Percentiles rank a stretch among this genome's conserved stretches.
Evolutionary conservation across 192 early-diverging fungal genomes (phyloP).

Genomic region (Gryganskiella cystojenkinii): DNA sequence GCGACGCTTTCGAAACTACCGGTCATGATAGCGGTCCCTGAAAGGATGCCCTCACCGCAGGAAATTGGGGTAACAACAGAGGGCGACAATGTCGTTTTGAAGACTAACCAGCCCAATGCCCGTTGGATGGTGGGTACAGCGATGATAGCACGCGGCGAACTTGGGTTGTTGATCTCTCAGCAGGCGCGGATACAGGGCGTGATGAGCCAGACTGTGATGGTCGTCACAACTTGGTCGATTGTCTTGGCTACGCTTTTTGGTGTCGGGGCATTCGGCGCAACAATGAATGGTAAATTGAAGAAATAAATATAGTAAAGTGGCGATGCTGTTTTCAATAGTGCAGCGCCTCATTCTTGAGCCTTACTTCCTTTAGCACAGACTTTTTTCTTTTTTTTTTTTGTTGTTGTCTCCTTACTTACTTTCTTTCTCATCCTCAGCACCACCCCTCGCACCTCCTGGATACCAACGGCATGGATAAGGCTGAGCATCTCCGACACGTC

Average conservation of each 20-base stretch:
- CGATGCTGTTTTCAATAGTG: too few species aligned
- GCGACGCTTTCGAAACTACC: slow-evolving; percentile 31
- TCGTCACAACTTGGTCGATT: slow-evolving; percentile 42
- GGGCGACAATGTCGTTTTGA: neutral
- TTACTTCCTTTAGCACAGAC: too few species aligned
- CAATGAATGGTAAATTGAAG: too few species aligned
- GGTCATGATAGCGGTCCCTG: slow-evolving; percentile 13
- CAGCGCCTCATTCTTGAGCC: too few species aligned
- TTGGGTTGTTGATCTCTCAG: slow-evolving; percentile 40
- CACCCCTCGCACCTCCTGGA: too few species aligned
- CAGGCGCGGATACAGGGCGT: slow-evolving; percentile 40
- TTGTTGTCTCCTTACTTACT: too few species aligned
- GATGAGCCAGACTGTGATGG: slow-evolving; percentile 28
- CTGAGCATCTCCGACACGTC: too few species aligned
- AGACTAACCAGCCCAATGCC: slow-evolving; percentile 14
- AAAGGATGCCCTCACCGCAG: neutral
- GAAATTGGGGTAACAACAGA: neutral
- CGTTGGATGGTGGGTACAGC: slow-evolving; percentile 43
- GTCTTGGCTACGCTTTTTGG: slow-evolving; percentile 34
- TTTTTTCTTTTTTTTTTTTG: too few species aligned
- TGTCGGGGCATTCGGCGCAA: slow-evolving; percentile 15
- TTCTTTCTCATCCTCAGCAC: too few species aligned
- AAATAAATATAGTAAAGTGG: too few species aligned
- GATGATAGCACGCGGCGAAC: slow-evolving; percentile 49
- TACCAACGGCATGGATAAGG: too few species aligned